These are phyloP conservation scores for Phytophthora hybrid DNA, from an alignment of 352 stramenopile genomes.

Conservation along the genomic window DNA sequence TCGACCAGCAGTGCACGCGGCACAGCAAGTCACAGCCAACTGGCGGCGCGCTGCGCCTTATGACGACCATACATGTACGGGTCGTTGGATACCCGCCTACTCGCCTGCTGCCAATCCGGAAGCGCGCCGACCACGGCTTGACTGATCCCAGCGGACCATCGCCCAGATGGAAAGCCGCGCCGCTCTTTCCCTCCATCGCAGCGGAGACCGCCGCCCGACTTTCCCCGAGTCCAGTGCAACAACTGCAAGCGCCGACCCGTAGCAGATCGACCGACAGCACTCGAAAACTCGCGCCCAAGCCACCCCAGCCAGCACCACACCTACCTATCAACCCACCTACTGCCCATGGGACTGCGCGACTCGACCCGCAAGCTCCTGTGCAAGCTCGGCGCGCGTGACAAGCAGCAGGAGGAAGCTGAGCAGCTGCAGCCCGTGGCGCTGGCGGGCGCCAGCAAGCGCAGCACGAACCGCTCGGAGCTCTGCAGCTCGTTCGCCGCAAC, in stretches of 20 bases:
- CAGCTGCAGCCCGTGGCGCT: conserved; percentile 75
- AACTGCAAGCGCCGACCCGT: not conserved
- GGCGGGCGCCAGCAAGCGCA: conserved; percentile 68
- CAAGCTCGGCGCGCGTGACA: conserved; percentile 53
- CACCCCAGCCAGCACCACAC: not conserved
- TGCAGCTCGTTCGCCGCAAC: conserved; percentile 73
- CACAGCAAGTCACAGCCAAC: not conserved
- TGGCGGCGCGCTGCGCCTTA: not conserved
- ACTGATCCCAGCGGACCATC: conserved; percentile 35
- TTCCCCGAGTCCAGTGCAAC: conserved; percentile 24
- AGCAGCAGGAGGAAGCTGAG: conserved; percentile 59
- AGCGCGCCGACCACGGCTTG: conserved; percentile 9
- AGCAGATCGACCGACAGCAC: not conserved
- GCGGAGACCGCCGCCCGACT: conserved; percentile 14
- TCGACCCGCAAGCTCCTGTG: conserved; percentile 59
- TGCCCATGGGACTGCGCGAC: conserved; percentile 53
- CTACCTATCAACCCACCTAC: not conserved
- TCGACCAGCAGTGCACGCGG: not conserved
- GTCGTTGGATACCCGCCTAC: not conserved
- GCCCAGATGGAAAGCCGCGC: conserved; percentile 35
- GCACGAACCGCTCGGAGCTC: conserved; percentile 54
- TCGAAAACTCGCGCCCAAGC: conserved; percentile 17
- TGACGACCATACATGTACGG: not conserved
- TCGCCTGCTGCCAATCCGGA: conserved; percentile 9
- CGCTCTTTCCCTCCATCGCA: conserved; percentile 34